Conservation (phyloP, 805 yeast species). For the Yamadazyma philogaea region DNA sequence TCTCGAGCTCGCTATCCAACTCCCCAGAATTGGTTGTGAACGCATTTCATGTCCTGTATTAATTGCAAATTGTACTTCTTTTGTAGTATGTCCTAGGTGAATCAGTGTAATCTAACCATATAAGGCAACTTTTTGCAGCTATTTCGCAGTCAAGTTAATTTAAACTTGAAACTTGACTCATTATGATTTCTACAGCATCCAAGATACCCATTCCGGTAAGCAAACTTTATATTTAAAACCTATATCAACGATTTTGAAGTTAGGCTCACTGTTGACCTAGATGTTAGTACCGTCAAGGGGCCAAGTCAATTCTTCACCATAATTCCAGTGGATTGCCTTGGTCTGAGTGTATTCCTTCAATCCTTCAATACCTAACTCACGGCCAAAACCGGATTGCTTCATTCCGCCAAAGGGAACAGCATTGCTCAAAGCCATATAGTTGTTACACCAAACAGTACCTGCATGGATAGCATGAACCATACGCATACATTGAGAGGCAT, state of each 20-base stretch:
- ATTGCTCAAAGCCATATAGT: conserved; percentile 62
- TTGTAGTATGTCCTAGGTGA: too few species aligned
- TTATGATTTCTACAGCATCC: not conserved
- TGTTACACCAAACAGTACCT: conserved; percentile 69
- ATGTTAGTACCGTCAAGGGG: conserved; percentile 15
- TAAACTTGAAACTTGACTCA: not conserved
- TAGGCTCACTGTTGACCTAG: not conserved
- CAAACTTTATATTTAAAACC: not conserved
- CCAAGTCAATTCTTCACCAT: conserved; percentile 14
- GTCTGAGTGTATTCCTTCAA: conserved; percentile 34
- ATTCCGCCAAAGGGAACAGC: conserved; percentile 47
- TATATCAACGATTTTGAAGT: too few species aligned
- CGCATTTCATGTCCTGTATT: too few species aligned
- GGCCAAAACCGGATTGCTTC: conserved; percentile 40
- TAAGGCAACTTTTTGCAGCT: not conserved
- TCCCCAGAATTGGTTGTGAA: too few species aligned
- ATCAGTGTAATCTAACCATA: too few species aligned
- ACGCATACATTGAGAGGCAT: conserved; percentile 47
- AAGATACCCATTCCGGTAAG: too few species aligned
- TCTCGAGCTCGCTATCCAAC: too few species aligned
- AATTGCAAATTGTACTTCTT: not conserved
- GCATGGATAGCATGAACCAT: conserved; percentile 42
- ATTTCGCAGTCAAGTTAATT: too few species aligned
- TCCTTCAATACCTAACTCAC: conserved; percentile 39
- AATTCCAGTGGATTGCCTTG: conserved; percentile 23